Evolutionary conservation across 2,329 filamentous ascomycete genomes (phyloP), one percentile per base, ranked within the genome.

Genomic region (Macrophomina pseudophaseolina): DNA sequence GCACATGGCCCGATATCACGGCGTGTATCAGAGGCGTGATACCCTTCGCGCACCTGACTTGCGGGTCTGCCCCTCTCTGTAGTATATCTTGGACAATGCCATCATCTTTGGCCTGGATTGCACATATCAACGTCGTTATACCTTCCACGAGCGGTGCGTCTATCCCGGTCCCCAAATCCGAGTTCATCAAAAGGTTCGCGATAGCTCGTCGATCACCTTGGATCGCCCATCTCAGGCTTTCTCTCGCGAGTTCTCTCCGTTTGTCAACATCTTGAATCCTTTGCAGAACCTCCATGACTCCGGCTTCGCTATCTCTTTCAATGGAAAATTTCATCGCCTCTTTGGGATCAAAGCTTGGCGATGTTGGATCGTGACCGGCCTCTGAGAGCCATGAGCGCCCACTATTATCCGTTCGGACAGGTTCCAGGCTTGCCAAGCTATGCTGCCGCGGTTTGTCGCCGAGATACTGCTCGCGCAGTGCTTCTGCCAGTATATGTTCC

Each of bases 1-100:
- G 35, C 18, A 60, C 64, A 12, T 66, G 38, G 14, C 44, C 54
- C 5, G 52, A 51, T 5, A 33, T 54, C 16, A 66, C 54, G 9
- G 64, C 64, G 30, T 66, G 46, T 2, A 60, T 60, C 23, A 66
- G 44, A 11, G 64, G 64, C 5, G 64, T 60, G 16, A 66, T 66
- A 12, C 64, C 46, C 23, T 59, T 58, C 1, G 44, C 44, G 12
- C 64, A 66, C 28, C 64, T 59, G 16, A 52, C 23, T n/a, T 66
- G 53, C 16, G 54, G 54, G 40, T 46, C 51, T 14, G 64, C 64
- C 1, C 64, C 64, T 12, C 46, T 58, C 35, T 52, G 53, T 9
- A 66, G 46, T 16, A 66, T 51, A 14, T 51, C 54, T 38, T 66
- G 64, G 9, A 66, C 64, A 9, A 66, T 58, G 4, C 54, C 64